These are phyloP conservation scores for Dillenia suffruticosa DNA, from an alignment of 164 flowering plant species.

Conservation along the genomic window DNA sequence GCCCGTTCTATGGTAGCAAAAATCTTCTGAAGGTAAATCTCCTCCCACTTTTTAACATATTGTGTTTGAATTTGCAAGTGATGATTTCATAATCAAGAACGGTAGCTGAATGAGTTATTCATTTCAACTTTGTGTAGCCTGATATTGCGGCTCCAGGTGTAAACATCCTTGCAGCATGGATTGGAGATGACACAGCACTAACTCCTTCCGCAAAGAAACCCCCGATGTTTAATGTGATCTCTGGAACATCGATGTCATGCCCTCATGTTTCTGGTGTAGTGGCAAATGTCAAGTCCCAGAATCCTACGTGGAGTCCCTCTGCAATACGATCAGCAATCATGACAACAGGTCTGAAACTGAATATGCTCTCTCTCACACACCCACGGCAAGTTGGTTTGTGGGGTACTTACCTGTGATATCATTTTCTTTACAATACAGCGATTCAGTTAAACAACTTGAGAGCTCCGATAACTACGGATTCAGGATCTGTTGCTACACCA, in stretches of 20 bases:
- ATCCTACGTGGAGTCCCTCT: constrained; percentile 64
- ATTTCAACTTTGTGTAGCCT: constrained; percentile 49
- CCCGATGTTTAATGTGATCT: constrained; percentile 48
- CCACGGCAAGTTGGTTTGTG: too few species aligned
- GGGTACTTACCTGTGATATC: too few species aligned
- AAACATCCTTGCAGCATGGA: constrained; percentile 77
- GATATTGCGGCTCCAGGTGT: constrained; percentile 91
- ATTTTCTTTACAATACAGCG: constrained; percentile 29
- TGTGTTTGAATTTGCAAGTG: background rate
- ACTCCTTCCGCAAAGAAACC: constrained; percentile 38
- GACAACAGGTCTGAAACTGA: constrained; percentile 55
- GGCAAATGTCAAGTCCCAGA: constrained; percentile 48
- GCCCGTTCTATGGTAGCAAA: constrained; percentile 41
- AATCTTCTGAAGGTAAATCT: constrained; percentile 70
- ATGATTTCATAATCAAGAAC: background rate
- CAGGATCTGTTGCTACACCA: constrained; percentile 53
- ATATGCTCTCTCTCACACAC: background rate
- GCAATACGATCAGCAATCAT: constrained; percentile 80
- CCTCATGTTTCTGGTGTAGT: constrained; percentile 82
- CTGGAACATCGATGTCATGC: constrained; percentile 92
- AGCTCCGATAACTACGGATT: constrained; percentile 38
- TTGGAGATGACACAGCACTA: constrained; percentile 28
- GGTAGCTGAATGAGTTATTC: background rate
- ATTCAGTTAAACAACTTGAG: constrained; percentile 43
- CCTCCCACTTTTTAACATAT: background rate